Base-by-base conservation (phyloP, 2,329 filamentous ascomycete genomes). In the Whalleya microplaca region DNA sequence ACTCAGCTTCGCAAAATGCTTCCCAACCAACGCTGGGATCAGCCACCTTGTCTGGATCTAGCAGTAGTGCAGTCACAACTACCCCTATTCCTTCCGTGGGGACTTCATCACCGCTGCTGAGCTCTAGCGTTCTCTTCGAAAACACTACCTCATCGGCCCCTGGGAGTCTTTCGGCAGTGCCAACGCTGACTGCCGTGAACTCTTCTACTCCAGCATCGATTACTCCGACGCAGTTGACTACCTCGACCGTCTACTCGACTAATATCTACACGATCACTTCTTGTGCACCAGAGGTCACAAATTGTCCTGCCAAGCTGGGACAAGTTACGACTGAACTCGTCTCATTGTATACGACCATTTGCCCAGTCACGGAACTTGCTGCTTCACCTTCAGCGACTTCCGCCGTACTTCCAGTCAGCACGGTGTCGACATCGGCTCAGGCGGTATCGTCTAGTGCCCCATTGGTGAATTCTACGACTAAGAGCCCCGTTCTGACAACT, bases 331-430 rank as follows among this genome's bases (percentile, higher is more conserved):
- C 68, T 1, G 67, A 71, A 46, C 56, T 68, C 14, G 60, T 71
- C 21, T 70, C 68, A 0, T 20, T 71, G 45, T 71, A 70, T 21
- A 71, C 69, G 3, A 71, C 69, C 5, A 49, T 71, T 14, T 69
- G 69, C 29, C 69, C 69, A 1, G 63, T 71, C 41, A 43, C 48
- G 8, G 45, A 65, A 44, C 52, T 48, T 23, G 52, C 61, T 32
- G 57, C 62, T 14, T 55, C 55, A 1, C 23, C 41, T 20, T 3
- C 51, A 16, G 52, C 42, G 14, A 61, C 46, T 16, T 58, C 62
- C 10, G 57, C 60, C 9, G 55, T 45, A 29, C 52, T 55, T 9
- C 56, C 63, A 7, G 55, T 55, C 21, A 56, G 40, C 14, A 58
- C 55, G 8, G 48, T 55, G 23, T 37, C 57, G 44, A 29, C 54